Conservation (phyloP, 208 protist genomes). For the Leishmania amazonensis region DNA sequence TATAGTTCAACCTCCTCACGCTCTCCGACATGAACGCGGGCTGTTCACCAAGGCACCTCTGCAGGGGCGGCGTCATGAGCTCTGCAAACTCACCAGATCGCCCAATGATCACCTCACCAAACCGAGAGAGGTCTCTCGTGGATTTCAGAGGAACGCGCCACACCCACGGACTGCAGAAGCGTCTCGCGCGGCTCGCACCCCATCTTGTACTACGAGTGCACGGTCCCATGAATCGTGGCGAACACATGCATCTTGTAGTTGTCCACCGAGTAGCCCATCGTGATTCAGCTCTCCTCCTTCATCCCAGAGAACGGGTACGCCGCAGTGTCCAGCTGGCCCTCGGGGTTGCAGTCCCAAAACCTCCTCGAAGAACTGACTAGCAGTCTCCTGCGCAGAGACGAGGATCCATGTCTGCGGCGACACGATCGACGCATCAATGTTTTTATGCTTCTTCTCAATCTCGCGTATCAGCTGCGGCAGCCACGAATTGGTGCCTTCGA, state of each 20-base stretch:
- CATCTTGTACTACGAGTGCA: constrained; percentile 85
- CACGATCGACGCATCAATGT: constrained; percentile 24
- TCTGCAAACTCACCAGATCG: constrained; percentile 57
- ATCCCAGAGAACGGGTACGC: constrained; percentile 87
- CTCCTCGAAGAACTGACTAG: constrained; percentile 46
- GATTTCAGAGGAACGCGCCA: constrained; percentile 63
- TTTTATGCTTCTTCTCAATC: constrained; percentile 55
- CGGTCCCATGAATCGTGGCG: constrained; percentile 80
- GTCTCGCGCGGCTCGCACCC: constrained; percentile 58
- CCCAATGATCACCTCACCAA: constrained; percentile 71
- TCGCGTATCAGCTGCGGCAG: constrained; percentile 61
- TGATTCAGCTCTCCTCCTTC: constrained; percentile 82
- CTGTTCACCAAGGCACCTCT: constrained; percentile 56
- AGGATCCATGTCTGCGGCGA: constrained; percentile 47
- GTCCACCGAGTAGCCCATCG: constrained; percentile 60
- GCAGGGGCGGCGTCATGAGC: constrained; percentile 52
- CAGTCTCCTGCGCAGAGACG: constrained; percentile 43
- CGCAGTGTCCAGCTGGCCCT: constrained; percentile 79
- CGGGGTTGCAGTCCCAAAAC: constrained; percentile 80
- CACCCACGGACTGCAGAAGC: constrained; percentile 50
- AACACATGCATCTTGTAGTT: constrained; percentile 54
- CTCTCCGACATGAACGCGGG: constrained; percentile 53
- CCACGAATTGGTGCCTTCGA: constrained; percentile 70
- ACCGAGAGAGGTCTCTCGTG: constrained; percentile 87
- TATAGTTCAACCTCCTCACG: constrained; percentile 46